Evolutionary conservation across 768 basidiomycete species (phyloP).

Genomic region (Tricholomella constricta): DNA sequence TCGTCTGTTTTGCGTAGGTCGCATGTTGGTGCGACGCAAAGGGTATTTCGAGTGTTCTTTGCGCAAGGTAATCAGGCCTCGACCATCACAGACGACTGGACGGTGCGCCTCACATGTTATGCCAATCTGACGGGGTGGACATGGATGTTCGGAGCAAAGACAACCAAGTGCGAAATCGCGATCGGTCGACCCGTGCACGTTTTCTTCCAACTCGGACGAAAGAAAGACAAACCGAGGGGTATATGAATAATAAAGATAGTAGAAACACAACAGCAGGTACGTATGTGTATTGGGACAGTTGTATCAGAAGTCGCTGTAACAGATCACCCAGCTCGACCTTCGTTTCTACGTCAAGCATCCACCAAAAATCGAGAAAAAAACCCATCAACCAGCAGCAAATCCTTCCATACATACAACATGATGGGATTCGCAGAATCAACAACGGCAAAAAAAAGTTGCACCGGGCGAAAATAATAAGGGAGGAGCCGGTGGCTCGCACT

Average conservation of each 20-base stretch:
- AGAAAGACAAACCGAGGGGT: conserved; percentile 8
- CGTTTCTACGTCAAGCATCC: conserved; percentile 21
- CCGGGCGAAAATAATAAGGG: conserved; percentile 15
- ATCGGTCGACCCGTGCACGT: neutral
- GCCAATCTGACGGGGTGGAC: conserved; percentile 41
- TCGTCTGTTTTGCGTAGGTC: conserved; percentile 74
- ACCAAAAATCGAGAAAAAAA: conserved; percentile 20
- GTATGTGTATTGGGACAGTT: neutral
- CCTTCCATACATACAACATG: conserved; percentile 11
- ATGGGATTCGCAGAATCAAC: conserved; percentile 18
- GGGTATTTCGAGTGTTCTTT: conserved; percentile 71
- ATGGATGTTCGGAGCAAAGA: conserved; percentile 5
- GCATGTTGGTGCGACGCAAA: conserved; percentile 78
- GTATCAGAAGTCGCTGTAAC: conserved; percentile 18
- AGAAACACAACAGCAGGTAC: conserved; percentile 9
- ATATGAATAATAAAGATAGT: conserved; percentile 19
- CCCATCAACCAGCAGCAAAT: conserved; percentile 21
- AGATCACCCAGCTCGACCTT: conserved; percentile 23
- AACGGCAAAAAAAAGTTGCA: conserved; percentile 16
- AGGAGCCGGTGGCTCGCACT: conserved; percentile 21
- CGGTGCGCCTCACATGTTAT: conserved; percentile 48
- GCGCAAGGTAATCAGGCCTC: conserved; percentile 4
- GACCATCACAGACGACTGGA: neutral
- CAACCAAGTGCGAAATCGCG: neutral
- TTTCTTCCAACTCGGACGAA: neutral